Conservation (phyloP, 306 rosid species). For the Crotalaria pallida region DNA sequence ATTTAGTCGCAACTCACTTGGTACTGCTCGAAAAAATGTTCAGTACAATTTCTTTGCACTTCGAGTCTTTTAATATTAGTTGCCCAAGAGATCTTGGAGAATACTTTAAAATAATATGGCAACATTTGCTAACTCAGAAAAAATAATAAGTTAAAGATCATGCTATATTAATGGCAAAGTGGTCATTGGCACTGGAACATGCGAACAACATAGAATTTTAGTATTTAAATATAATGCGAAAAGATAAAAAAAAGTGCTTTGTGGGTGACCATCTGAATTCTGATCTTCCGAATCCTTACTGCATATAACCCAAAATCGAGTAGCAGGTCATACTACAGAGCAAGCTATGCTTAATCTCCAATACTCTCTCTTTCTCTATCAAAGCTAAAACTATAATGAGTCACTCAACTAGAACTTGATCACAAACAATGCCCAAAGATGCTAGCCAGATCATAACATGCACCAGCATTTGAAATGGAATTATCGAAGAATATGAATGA, state of each 20-base stretch:
- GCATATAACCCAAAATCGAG: neutral
- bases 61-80: neutral
- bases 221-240: neutral
- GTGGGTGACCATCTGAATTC: neutral
- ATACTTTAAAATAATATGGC: neutral
- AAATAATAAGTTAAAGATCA: neutral
- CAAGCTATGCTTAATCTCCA: neutral
- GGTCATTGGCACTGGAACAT: neutral
- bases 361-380: neutral
- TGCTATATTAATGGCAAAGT: neutral
- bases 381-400: neutral
- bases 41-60: neutral
- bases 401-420: constrained; percentile 8
- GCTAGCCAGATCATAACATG: constrained; percentile 1
- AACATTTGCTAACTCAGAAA: constrained; percentile 11
- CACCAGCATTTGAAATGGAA: neutral
- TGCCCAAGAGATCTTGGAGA: neutral
- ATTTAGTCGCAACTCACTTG: neutral
- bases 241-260: neutral
- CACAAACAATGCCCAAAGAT: constrained; percentile 1
- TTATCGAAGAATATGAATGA: neutral
- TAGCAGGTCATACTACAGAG: neutral
- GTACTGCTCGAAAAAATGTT: neutral
- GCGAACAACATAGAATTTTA: neutral
- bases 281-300: neutral